These are phyloP conservation scores for Metschnikowia santaceciliae DNA, from an alignment of 805 yeast genomes.

Conservation along the genomic window DNA sequence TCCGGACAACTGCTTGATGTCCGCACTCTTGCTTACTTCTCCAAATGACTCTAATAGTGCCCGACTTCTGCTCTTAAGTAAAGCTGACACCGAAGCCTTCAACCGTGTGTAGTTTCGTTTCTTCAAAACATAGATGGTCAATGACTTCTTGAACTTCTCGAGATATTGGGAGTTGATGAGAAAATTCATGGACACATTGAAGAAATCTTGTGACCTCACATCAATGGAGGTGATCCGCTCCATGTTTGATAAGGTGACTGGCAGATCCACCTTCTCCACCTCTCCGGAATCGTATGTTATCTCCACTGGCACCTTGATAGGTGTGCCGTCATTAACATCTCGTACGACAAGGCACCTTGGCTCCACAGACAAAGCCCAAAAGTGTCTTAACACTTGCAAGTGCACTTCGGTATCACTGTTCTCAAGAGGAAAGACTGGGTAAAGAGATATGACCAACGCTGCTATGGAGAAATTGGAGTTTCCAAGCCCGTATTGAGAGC, in stretches of 20 bases:
- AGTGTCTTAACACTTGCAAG: constrained; percentile 80
- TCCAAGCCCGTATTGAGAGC: constrained; percentile 83
- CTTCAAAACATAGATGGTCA: constrained; percentile 51
- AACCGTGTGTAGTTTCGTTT: constrained; percentile 39
- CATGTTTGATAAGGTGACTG: constrained; percentile 66
- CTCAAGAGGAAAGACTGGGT: constrained; percentile 63
- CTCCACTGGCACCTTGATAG: constrained; percentile 46
- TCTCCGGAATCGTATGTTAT: constrained; percentile 39
- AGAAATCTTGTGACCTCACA: constrained; percentile 47
- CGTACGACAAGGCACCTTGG: constrained; percentile 76
- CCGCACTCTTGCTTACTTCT: constrained; percentile 23
- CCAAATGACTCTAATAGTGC: constrained; percentile 23
- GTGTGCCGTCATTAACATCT: constrained; percentile 58
- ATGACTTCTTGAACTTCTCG: constrained; percentile 38
- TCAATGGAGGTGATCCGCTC: constrained; percentile 45
- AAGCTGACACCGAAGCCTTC: constrained; percentile 28
- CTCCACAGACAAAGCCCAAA: constrained; percentile 84
- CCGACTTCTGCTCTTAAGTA: constrained; percentile 35
- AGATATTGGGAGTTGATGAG: constrained; percentile 38
- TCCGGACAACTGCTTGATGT: constrained; percentile 22
- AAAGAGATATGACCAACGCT: constrained; percentile 64
- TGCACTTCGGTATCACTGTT: constrained; percentile 51
- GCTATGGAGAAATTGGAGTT: constrained; percentile 64
- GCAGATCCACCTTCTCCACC: constrained; percentile 41
- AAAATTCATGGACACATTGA: constrained; percentile 48